phyloP scores from a whole-genome alignment of 768 basidiomycete genomes.

The Dentipellis sp. region DNA sequence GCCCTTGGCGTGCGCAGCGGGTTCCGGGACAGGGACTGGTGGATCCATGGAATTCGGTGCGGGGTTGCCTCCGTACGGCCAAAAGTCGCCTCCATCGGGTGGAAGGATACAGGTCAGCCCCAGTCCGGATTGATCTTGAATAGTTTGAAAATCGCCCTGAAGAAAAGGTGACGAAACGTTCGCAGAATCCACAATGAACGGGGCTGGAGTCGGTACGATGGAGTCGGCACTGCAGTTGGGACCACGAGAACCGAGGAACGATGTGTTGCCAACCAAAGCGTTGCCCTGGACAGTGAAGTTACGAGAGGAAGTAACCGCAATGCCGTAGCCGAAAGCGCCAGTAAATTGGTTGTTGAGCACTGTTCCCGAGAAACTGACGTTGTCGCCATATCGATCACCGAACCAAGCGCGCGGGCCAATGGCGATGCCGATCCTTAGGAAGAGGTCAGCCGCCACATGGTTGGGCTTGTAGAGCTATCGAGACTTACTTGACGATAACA shows the following conservation, averaged over 20 bases:
- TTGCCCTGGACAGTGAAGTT: slow-evolving; percentile 66
- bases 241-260: slow-evolving; percentile 63
- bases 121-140: slow-evolving; percentile 39
- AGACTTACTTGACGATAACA: slow-evolving; percentile 61
- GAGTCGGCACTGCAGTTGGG: slow-evolving; percentile 51
- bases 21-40: slow-evolving; percentile 11
- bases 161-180: slow-evolving; percentile 31
- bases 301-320: slow-evolving; percentile 52
- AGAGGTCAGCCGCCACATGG: background rate
- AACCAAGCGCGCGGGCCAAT: slow-evolving; percentile 76
- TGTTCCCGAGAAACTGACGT: slow-evolving; percentile 42
- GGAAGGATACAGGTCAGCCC: slow-evolving; percentile 59
- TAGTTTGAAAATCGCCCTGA: slow-evolving; percentile 43
- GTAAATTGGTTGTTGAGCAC: slow-evolving; percentile 50
- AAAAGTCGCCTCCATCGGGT: slow-evolving; percentile 57
- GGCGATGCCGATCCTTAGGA: slow-evolving; percentile 64
- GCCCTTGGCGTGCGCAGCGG: slow-evolving; percentile 9
- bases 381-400: slow-evolving; percentile 43
- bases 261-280: slow-evolving; percentile 53
- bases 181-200: slow-evolving; percentile 49
- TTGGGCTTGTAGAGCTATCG: background rate
- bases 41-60: slow-evolving; percentile 17
- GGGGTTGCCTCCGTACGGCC: slow-evolving; percentile 60
- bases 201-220: slow-evolving; percentile 39
- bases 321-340: slow-evolving; percentile 67